Evolutionary conservation across 805 yeast genomes (phyloP).

Genomic region (Starmerella sp.): DNA sequence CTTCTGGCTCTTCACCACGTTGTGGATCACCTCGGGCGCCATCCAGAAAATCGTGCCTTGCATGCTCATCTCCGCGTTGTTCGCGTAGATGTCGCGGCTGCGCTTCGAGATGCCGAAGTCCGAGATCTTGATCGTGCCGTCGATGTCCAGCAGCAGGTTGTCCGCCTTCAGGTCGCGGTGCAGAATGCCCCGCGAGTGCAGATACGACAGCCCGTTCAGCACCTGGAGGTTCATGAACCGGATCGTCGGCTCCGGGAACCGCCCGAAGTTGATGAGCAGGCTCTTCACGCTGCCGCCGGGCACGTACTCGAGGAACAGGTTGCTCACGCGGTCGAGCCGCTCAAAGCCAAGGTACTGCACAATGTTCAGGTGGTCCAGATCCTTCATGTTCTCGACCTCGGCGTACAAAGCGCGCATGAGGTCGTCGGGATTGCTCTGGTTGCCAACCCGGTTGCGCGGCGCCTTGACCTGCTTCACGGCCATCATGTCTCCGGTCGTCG

Average conservation of each 20-base stretch:
- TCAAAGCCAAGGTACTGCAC: constrained; percentile 96
- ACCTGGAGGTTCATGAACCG: constrained; percentile 68
- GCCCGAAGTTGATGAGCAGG: constrained; percentile 68
- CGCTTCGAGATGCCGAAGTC: constrained; percentile 94
- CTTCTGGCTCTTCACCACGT: constrained; percentile 54
- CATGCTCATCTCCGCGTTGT: constrained; percentile 93
- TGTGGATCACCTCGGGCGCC: constrained; percentile 98
- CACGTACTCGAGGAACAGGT: constrained; percentile 85
- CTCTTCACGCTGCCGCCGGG: constrained; percentile 96
- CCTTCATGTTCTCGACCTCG: constrained; percentile 89
- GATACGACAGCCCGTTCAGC: constrained; percentile 70
- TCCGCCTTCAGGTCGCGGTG: constrained; percentile 96
- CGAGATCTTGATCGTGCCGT: constrained; percentile 89
- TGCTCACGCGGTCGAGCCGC: constrained; percentile 58
- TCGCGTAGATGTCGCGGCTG: constrained; percentile 73
- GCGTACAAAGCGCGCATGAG: constrained; percentile 73
- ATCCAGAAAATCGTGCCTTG: constrained; percentile 99
- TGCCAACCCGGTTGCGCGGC: constrained; percentile 20
- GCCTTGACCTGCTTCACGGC: constrained; percentile 85
- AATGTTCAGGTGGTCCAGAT: constrained; percentile 83
- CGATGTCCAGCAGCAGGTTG: constrained; percentile 72
- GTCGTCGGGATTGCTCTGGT: constrained; percentile 30
- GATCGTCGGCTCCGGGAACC: constrained; percentile 69
- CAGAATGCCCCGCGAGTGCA: constrained; percentile 75
- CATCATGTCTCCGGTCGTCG: constrained; percentile 96